Evolutionary conservation across 345 rosid genomes (phyloP).

Genomic region (Odontarrhena argentea): DNA sequence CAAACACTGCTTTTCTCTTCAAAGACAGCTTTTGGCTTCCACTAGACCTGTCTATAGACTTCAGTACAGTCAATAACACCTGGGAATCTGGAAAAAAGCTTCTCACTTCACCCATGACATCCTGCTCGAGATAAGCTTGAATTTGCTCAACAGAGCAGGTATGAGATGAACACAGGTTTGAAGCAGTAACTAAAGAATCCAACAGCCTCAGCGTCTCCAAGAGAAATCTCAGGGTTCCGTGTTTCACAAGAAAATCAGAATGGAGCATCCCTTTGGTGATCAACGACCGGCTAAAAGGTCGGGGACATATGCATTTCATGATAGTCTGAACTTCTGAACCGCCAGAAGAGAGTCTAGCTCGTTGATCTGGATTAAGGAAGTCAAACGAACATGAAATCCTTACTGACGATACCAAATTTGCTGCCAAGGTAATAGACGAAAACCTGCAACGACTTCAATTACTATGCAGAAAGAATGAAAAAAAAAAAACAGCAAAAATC

Average conservation of each 20-base stretch:
- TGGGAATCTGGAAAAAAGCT: slow-evolving; percentile 79
- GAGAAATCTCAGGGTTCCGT: slow-evolving; percentile 83
- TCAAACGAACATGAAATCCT: slow-evolving; percentile 53
- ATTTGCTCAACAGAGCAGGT: slow-evolving; percentile 39
- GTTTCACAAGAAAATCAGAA: slow-evolving; percentile 74
- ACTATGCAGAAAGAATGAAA: slow-evolving; percentile 37
- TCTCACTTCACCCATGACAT: slow-evolving; percentile 65
- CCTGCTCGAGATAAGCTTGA: slow-evolving; percentile 58
- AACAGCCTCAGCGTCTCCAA: slow-evolving; percentile 72
- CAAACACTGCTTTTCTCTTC: slow-evolving; percentile 58
- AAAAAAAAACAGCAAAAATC: not conserved
- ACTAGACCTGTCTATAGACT: slow-evolving; percentile 48
- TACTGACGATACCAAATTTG: slow-evolving; percentile 66
- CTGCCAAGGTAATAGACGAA: slow-evolving; percentile 77
- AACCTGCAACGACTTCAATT: slow-evolving; percentile 73
- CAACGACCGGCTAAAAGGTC: slow-evolving; percentile 67
- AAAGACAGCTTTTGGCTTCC: slow-evolving; percentile 35
- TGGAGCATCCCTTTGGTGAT: slow-evolving; percentile 90
- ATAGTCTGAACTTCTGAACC: slow-evolving; percentile 57
- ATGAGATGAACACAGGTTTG: slow-evolving; percentile 39
- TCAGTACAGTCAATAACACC: slow-evolving; percentile 65
- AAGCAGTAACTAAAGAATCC: slow-evolving; percentile 57
- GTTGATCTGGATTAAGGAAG: slow-evolving; percentile 54
- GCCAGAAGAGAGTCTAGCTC: slow-evolving; percentile 48
- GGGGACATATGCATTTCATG: slow-evolving; percentile 71